These are phyloP conservation scores for Babesia caballi DNA, from an alignment of 169 alveolate genomes.

Conservation along the genomic window DNA sequence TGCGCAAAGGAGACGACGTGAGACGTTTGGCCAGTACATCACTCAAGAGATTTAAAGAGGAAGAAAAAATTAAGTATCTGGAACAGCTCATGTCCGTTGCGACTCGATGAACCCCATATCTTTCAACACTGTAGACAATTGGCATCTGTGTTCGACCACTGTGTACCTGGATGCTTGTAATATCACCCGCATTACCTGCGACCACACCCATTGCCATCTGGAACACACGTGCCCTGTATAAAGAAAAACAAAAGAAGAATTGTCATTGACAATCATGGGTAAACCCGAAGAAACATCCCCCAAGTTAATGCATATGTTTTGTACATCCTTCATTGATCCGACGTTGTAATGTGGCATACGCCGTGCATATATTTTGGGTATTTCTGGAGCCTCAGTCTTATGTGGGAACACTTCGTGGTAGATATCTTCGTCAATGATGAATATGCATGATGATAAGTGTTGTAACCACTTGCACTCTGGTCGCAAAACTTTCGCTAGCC, in stretches of 20 bases:
- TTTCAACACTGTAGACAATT: background rate
- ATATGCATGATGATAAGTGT: background rate
- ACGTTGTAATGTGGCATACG: background rate
- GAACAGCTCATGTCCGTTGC: background rate
- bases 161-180: background rate
- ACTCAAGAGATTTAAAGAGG: slow-evolving; percentile 19
- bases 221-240: background rate
- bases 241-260: background rate
- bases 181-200: background rate
- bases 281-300: background rate
- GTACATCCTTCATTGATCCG: background rate
- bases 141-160: background rate
- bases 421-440: background rate
- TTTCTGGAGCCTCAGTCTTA: background rate
- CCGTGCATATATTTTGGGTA: background rate
- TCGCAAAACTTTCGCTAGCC: background rate
- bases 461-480: background rate
- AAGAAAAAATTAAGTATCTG: slow-evolving; percentile 27
- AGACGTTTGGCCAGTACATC: background rate
- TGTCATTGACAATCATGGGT: background rate
- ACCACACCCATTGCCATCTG: slow-evolving; percentile 6
- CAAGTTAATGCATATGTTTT: background rate
- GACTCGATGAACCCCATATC: background rate
- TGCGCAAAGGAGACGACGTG: slow-evolving; percentile 20
- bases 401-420: background rate